Conservation (phyloP, 2,329 filamentous ascomycete genomes). For the Alternaria atra region DNA sequence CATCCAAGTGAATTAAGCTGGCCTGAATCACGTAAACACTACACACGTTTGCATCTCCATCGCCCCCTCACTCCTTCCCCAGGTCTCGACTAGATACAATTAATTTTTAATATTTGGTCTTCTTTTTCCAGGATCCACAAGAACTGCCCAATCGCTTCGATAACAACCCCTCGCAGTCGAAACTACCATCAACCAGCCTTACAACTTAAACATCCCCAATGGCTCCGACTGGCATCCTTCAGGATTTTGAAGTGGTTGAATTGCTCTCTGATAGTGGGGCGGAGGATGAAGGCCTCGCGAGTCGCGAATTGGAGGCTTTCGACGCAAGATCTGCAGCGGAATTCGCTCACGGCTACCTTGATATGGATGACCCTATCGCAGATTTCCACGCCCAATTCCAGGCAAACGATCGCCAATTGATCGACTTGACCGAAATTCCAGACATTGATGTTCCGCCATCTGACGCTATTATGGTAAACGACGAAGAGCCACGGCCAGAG, state of each 20-base stretch:
- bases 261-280: slow-evolving; percentile 36
- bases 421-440: slow-evolving; percentile 37
- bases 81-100: slow-evolving; percentile 4
- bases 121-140: background rate
- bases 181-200: slow-evolving; percentile 1
- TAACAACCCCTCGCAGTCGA: background rate
- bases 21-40: slow-evolving; percentile 5
- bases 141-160: background rate
- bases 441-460: slow-evolving; percentile 35
- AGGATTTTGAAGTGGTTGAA: slow-evolving; percentile 27
- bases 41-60: slow-evolving; percentile 10
- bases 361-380: slow-evolving; percentile 11
- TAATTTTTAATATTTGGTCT: slow-evolving; percentile 15
- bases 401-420: slow-evolving; percentile 13
- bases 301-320: slow-evolving; percentile 9
- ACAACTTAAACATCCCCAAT: slow-evolving; percentile 10
- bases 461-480: background rate
- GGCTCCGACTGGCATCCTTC: slow-evolving; percentile 13
- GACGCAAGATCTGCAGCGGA: slow-evolving; percentile 13
- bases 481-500: slow-evolving; percentile 1
- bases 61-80: slow-evolving; percentile 10
- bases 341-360: slow-evolving; percentile 5
- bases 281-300: slow-evolving; percentile 10
- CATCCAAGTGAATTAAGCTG: slow-evolving; percentile 14
- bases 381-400: background rate